These are phyloP conservation scores for Akanthomyces muscarius DNA, from an alignment of 2,329 filamentous ascomycete genomes.

Conservation along the genomic window DNA sequence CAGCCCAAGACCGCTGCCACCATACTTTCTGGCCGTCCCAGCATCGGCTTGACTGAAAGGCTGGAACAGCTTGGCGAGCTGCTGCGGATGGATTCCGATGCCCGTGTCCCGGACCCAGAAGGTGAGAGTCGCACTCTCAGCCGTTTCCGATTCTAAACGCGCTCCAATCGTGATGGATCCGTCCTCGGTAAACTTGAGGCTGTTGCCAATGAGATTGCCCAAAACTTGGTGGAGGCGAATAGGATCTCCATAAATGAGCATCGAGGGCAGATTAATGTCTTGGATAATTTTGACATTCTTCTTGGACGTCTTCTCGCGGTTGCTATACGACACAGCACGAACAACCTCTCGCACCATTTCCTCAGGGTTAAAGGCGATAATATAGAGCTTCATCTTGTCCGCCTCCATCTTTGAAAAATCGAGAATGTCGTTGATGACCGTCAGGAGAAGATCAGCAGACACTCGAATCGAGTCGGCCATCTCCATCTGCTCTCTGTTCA, in stretches of 20 bases:
- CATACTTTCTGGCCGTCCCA: conserved; percentile 85
- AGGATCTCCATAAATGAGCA: conserved; percentile 65
- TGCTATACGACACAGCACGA: conserved; percentile 62
- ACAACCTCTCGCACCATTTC: conserved; percentile 66
- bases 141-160: conserved; percentile 65
- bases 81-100: conserved; percentile 81
- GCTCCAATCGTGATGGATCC: conserved; percentile 83
- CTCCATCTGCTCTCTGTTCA: conserved; percentile 74
- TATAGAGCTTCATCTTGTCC: conserved; percentile 78
- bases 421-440: conserved; percentile 93
- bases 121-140: conserved; percentile 67
- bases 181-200: conserved; percentile 86
- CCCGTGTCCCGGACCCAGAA: conserved; percentile 88
- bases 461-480: conserved; percentile 85
- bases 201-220: conserved; percentile 86
- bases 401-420: conserved; percentile 95
- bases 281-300: conserved; percentile 61
- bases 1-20: conserved; percentile 83
- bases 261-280: conserved; percentile 70
- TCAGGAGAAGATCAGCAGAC: conserved; percentile 80
- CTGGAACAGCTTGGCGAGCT: conserved; percentile 79
- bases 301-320: conserved; percentile 58
- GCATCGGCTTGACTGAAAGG: conserved; percentile 92
- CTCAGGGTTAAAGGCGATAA: conserved; percentile 63
- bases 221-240: conserved; percentile 64